Conservation (phyloP, 441 rosid genomes). For the Croton setiger region DNA sequence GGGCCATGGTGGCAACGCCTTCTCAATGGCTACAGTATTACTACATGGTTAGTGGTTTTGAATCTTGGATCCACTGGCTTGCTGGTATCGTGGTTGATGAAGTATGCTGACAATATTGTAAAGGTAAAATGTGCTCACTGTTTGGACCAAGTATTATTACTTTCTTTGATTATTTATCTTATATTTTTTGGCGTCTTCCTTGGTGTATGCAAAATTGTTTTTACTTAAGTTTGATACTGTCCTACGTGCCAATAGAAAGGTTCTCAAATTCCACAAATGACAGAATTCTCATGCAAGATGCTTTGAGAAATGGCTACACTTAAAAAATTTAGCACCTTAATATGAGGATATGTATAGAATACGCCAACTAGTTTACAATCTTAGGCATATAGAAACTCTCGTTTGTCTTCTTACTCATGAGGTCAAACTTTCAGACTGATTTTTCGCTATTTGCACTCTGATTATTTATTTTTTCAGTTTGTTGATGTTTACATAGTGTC, state of each 20-base stretch:
- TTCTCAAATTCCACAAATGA: too few relatives aligned
- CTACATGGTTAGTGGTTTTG: constrained; percentile 86
- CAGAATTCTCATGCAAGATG: too few relatives aligned
- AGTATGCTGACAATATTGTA: constrained; percentile 82
- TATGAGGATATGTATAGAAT: neutral
- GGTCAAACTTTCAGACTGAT: neutral
- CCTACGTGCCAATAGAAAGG: too few relatives aligned
- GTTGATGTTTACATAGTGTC: neutral
- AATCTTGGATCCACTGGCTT: constrained; percentile 82
- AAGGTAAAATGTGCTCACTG: constrained; percentile 42
- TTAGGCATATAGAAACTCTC: neutral
- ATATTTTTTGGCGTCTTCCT: neutral
- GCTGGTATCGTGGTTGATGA: constrained; percentile 85
- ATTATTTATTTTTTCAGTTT: neutral
- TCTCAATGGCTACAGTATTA: constrained; percentile 66
- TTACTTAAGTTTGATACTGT: too few relatives aligned
- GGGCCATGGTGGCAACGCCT: constrained; percentile 96
- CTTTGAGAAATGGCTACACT: too few relatives aligned
- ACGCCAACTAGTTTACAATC: neutral
- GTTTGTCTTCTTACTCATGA: neutral
- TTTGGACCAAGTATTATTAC: neutral
- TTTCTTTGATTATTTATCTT: neutral
- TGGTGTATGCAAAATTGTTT: neutral
- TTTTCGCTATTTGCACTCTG: neutral
- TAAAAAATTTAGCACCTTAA: neutral